Percentiles rank a stretch among this genome's conserved stretches.
These are phyloP conservation scores for Marasmius oreades DNA, from an alignment of 1,284 basidiomycete species.

Conservation along the genomic window DNA sequence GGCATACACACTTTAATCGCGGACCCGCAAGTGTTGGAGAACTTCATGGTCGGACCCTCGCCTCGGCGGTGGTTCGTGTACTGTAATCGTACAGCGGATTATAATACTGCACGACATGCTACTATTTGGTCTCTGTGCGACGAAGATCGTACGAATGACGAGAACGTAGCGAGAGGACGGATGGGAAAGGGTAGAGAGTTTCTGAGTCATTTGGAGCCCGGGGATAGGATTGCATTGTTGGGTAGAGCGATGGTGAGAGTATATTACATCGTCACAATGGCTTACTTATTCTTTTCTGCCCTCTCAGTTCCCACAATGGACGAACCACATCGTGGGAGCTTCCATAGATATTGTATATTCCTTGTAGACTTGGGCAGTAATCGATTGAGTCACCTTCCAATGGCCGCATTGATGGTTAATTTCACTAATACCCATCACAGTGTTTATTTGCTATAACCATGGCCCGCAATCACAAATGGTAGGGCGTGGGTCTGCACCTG, in stretches of 20 bases:
- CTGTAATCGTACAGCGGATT: conserved; percentile 1
- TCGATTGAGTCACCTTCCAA: too few species aligned
- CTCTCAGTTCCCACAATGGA: conserved; percentile 27
- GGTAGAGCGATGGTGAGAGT: conserved; percentile 24
- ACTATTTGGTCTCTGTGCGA: not conserved
- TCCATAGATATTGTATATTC: conserved; percentile 20
- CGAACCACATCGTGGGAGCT: conserved; percentile 20
- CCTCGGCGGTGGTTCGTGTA: not conserved
- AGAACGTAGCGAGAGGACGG: conserved; percentile 15
- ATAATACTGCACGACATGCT: conserved; percentile 7
- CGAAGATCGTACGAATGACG: not conserved
- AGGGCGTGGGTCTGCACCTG: too few species aligned
- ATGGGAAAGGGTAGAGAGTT: conserved; percentile 21
- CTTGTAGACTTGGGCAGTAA: too few species aligned
- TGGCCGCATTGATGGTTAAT: too few species aligned
- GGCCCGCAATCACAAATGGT: too few species aligned
- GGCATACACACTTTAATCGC: not conserved
- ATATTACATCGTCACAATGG: not conserved
- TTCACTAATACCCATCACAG: too few species aligned
- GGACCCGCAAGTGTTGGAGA: not conserved
- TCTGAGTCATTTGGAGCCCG: conserved; percentile 18
- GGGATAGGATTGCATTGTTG: conserved; percentile 27
- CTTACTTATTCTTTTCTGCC: not conserved
- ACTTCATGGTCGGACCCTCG: not conserved
- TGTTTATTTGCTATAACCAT: too few species aligned